These are phyloP conservation scores for Colletotrichum destructivum DNA, from an alignment of 2,329 filamentous ascomycete genomes.

Conservation along the genomic window DNA sequence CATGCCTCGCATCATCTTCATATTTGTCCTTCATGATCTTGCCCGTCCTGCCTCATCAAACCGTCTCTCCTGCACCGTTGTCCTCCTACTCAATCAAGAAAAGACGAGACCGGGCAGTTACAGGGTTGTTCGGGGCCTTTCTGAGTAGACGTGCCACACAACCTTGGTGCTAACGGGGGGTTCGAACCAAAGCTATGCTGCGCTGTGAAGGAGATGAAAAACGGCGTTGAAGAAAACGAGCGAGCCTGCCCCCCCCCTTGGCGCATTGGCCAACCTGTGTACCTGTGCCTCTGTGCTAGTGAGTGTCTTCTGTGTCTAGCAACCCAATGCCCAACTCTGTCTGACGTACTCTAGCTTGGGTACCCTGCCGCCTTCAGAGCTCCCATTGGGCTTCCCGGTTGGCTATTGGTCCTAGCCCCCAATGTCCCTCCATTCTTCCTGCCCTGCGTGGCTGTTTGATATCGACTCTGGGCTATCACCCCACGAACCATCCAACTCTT, in stretches of 20 bases:
- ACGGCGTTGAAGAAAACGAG: slow-evolving; percentile 6
- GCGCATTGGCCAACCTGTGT: slow-evolving; percentile 17
- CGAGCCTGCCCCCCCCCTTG: not conserved
- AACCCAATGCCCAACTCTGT: slow-evolving; percentile 25
- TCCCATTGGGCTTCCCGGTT: not conserved
- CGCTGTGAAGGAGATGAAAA: not conserved
- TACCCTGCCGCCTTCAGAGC: slow-evolving; percentile 4
- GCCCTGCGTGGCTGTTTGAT: not conserved
- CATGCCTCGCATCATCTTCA: not conserved
- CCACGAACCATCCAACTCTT: not conserved
- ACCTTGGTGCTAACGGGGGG: too few species aligned
- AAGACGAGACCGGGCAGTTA: too few species aligned
- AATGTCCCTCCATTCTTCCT: slow-evolving; percentile 6
- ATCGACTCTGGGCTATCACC: not conserved
- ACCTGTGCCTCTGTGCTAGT: not conserved
- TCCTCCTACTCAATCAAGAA: too few species aligned
- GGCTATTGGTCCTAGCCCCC: slow-evolving; percentile 4
- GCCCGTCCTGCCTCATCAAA: too few species aligned
- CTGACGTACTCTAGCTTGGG: slow-evolving; percentile 24
- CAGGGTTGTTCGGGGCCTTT: too few species aligned
- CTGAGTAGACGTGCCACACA: too few species aligned
- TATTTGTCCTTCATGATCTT: too few species aligned
- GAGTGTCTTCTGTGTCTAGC: slow-evolving; percentile 15
- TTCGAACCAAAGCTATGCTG: too few species aligned
- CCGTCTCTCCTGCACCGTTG: too few species aligned